A percentile compares a stretch with the other conserved stretches of the same genome.
These are phyloP conservation scores for Fusarium pseudonygamai DNA, from an alignment of 2,329 filamentous ascomycete species.

Conservation along the genomic window DNA sequence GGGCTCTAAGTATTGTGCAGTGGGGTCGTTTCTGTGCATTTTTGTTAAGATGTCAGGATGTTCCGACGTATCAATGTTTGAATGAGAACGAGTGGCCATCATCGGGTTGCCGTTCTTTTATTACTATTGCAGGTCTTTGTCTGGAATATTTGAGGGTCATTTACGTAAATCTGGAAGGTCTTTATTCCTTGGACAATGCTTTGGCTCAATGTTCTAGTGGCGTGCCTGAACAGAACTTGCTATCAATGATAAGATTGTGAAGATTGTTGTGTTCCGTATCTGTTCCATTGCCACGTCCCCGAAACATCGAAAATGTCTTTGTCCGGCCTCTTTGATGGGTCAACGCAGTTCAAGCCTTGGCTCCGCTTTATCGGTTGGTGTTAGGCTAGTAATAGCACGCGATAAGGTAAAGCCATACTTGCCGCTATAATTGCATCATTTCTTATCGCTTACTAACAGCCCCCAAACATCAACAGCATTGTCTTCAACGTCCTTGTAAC, in stretches of 20 bases:
- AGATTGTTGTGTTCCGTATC: too few relatives aligned
- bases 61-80: not conserved
- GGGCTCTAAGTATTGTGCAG: not conserved
- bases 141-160: not conserved
- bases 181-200: not conserved
- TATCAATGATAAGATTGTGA: not conserved
- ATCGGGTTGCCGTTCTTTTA: not conserved
- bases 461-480: not conserved
- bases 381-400: not conserved
- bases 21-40: not conserved
- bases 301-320: not conserved
- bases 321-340: not conserved
- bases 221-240: rapidly evolving
- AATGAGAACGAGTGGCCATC: not conserved
- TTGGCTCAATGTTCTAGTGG: not conserved
- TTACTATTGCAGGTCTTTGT: not conserved
- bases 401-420: rapidly evolving
- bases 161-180: too few relatives aligned
- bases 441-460: not conserved
- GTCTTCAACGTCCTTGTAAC: too few relatives aligned
- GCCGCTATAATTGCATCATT: rapidly evolving
- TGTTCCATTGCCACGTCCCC: not conserved
- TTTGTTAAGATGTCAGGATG: not conserved
- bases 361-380: not conserved
- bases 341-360: too few relatives aligned